Evolutionary conservation across 1,284 basidiomycete species (phyloP).

Genomic region (Ustilago tritici): DNA sequence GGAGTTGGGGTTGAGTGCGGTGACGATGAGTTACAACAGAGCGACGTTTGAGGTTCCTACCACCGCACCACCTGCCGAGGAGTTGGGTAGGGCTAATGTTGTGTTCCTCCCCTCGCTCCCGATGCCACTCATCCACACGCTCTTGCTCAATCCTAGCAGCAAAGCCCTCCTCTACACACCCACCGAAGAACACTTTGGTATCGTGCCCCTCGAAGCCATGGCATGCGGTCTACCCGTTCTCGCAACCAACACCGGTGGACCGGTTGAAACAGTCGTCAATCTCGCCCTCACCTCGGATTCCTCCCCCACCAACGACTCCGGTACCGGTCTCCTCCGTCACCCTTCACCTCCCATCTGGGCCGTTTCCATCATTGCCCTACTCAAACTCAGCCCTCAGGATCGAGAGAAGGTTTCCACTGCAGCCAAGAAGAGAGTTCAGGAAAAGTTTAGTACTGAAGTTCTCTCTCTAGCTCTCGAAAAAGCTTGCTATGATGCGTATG

Average conservation of each 20-base stretch:
- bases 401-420: constrained; percentile 14
- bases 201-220: constrained; percentile 96
- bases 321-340: constrained; percentile 56
- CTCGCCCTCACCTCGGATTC: constrained; percentile 60
- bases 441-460: constrained; percentile 45
- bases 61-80: constrained; percentile 40
- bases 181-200: constrained; percentile 95
- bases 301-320: constrained; percentile 30
- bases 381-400: constrained; percentile 22
- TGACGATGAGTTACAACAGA: constrained; percentile 57
- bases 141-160: constrained; percentile 49
- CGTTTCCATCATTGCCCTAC: constrained; percentile 38
- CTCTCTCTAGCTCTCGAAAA: constrained; percentile 48
- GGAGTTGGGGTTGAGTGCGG: constrained; percentile 71
- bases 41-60: constrained; percentile 64
- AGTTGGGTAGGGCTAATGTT: constrained; percentile 36
- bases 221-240: constrained; percentile 88
- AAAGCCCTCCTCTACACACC: constrained; percentile 86
- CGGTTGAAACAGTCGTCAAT: constrained; percentile 86
- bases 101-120: constrained; percentile 64
- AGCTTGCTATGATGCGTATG: constrained; percentile 46
- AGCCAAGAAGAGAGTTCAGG: constrained; percentile 31
- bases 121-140: constrained; percentile 57
- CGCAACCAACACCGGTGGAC: constrained; percentile 89
- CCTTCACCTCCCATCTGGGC: constrained; percentile 51